Conservation (phyloP, 2,329 filamentous ascomycete genomes). For the Arthrobotrys pseudoclavata region DNA sequence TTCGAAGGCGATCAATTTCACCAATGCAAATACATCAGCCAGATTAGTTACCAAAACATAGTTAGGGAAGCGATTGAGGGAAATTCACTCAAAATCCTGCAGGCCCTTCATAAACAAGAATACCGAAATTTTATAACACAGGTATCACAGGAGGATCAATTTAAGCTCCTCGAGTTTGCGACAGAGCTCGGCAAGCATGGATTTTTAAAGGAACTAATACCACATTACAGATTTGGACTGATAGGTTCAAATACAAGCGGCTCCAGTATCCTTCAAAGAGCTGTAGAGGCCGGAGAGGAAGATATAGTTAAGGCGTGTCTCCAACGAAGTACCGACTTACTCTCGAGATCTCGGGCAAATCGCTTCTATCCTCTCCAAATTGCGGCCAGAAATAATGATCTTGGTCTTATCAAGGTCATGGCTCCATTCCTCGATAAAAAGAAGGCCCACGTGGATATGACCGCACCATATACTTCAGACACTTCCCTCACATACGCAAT, state of each 20-base stretch:
- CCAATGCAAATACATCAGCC: not conserved
- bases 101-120: not conserved
- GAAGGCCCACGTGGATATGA: not conserved
- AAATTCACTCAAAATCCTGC: not conserved
- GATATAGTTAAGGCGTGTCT: slow-evolving; percentile 11
- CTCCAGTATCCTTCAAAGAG: slow-evolving; percentile 10
- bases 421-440: not conserved
- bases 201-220: not conserved
- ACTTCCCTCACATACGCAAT: slow-evolving; percentile 39
- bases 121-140: not conserved
- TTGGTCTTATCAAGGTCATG: slow-evolving; percentile 17
- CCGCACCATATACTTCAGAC: not conserved
- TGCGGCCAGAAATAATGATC: slow-evolving; percentile 7
- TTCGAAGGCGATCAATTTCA: not conserved
- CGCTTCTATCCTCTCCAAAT: slow-evolving; percentile 29
- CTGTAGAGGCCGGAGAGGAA: not conserved
- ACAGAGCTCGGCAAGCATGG: not conserved
- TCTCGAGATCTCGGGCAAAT: not conserved
- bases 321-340: not conserved
- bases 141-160: not conserved
- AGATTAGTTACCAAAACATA: not conserved
- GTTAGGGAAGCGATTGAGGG: not conserved
- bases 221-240: not conserved
- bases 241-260: not conserved
- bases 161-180: not conserved